A percentile compares a stretch with the other conserved stretches of the same genome.
Conservation (phyloP, 305 asterid species). For the Vinca major region DNA sequence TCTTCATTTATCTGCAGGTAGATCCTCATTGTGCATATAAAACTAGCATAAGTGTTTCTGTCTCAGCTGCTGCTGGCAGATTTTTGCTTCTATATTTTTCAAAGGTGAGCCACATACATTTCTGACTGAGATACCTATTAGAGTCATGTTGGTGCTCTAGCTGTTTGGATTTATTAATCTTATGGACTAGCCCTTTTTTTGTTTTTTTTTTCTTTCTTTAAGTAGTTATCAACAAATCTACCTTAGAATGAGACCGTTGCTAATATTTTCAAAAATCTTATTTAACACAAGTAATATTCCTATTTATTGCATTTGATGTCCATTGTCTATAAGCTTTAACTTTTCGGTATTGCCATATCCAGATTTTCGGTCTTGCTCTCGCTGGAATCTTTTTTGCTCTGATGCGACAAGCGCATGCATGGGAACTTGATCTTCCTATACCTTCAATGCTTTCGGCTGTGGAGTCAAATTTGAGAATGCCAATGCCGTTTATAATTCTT, state of each 20-base stretch:
- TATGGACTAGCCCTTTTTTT: not conserved
- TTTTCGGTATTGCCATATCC: constrained; percentile 36
- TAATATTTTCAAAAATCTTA: constrained; percentile 7
- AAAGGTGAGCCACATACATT: constrained; percentile 44
- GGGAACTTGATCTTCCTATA: constrained; percentile 78
- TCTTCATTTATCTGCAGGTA: constrained; percentile 44
- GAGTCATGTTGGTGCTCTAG: not conserved
- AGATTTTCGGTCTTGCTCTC: constrained; percentile 74
- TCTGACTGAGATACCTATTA: constrained; percentile 3
- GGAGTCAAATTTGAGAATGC: constrained; percentile 76
- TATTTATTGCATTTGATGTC: constrained; percentile 11
- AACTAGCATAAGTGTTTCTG: constrained; percentile 55
- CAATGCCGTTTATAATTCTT: constrained; percentile 50
- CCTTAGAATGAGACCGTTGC: not conserved
- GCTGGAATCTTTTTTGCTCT: constrained; percentile 83
- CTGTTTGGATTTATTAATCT: not conserved
- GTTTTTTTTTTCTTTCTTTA: not conserved
- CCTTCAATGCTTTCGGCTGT: constrained; percentile 85
- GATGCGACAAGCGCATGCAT: constrained; percentile 86
- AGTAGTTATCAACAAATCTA: not conserved
- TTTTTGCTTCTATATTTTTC: constrained; percentile 79
- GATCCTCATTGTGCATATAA: constrained; percentile 97
- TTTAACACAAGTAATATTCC: not conserved
- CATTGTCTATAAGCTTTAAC: constrained; percentile 20
- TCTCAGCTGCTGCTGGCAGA: constrained; percentile 68